These are phyloP conservation scores for Scenedesmus sp. DNA, from an alignment of 163 green algal genomes.

Conservation along the genomic window DNA sequence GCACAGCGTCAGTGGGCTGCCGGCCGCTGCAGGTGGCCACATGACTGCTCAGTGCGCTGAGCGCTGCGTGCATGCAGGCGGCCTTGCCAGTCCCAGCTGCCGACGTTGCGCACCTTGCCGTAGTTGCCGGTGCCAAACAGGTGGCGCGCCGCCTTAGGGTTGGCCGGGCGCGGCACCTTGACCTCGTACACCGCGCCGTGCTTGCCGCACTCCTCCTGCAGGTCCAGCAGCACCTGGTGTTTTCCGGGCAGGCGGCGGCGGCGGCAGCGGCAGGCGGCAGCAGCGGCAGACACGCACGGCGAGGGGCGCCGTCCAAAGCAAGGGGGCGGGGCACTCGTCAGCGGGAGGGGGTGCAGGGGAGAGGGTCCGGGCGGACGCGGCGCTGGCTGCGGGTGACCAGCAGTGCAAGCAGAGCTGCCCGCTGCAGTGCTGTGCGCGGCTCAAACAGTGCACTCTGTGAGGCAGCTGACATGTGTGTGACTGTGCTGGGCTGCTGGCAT, in stretches of 20 bases:
- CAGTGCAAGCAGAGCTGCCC: no score
- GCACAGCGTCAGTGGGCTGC: no score
- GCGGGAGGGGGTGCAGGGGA: not conserved
- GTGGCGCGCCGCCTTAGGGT: slow-evolving; percentile 43
- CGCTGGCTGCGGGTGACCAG: no score
- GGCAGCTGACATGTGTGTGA: no score
- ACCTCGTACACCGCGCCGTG: slow-evolving; percentile 74
- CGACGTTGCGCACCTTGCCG: slow-evolving; percentile 79
- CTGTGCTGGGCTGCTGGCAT: no score
- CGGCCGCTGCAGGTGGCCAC: slow-evolving; percentile 62
- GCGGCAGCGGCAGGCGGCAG: not conserved
- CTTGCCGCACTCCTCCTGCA: slow-evolving; percentile 83
- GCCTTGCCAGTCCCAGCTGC: not conserved
- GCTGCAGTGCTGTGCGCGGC: no score
- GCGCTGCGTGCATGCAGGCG: no score
- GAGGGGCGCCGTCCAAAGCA: not conserved
- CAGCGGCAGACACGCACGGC: not conserved
- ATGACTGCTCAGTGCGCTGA: no score
- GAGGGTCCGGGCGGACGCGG: no score
- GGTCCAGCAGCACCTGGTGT: slow-evolving; percentile 80
- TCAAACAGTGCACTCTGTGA: no score
- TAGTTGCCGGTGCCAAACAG: slow-evolving; percentile 73
- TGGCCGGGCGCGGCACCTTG: slow-evolving; percentile 74
- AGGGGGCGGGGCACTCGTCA: not conserved
- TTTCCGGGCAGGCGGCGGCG: not conserved